Evolutionary conservation across 2,329 filamentous ascomycete species (phyloP), one percentile per base, ranked within the genome.

Genomic region (Scytalidium sp.): DNA sequence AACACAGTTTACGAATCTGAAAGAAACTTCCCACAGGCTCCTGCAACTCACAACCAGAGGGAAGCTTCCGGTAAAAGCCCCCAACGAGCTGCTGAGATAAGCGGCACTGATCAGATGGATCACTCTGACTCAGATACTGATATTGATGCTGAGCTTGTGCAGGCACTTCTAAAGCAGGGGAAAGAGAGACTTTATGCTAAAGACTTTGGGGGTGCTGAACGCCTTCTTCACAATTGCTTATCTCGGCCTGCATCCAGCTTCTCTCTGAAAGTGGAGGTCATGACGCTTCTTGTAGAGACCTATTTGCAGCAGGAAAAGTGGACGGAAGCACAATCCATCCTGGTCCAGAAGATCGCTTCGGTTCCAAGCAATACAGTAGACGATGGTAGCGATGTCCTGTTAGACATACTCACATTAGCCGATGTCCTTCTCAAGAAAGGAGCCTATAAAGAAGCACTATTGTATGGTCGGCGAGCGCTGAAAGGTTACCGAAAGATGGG

Each of bases 1-100:
- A 50, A 54, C 19, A 46, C 54, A 3, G 40, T 56, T 20, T 56
- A 52, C 41, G 44, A 54, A 41, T 50, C 50, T 40, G 49, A 53
- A 29, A 47, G 52, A 32, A 40, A 43, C 19, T 17, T n/a, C 19
- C 17, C 32, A 9, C 36, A 42, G 22, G 36, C 19, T 25, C 19
- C 11, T 4, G 11, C 2, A 42, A 17, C 13, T 19, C 17, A 43
- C 3, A 19, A 19, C 10, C n/a, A 20, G 15, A 23, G 15, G 17
- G 29, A 4, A n/a, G 20, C 10, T 36, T 27, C 11, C n/a, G 22
- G 2, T 19, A 21, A 13, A 9, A 23, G n/a, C 9, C 23, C 19
- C 19, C 27, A 21, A 21, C 19, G 41, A 42, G 5, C 27, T 8
- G 48, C 49, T 8, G 47, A 53, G 19, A 22, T 21, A 23, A 22